These are phyloP conservation scores for Tetracentron sinense DNA, from an alignment of 164 flowering plant species.

Conservation along the genomic window DNA sequence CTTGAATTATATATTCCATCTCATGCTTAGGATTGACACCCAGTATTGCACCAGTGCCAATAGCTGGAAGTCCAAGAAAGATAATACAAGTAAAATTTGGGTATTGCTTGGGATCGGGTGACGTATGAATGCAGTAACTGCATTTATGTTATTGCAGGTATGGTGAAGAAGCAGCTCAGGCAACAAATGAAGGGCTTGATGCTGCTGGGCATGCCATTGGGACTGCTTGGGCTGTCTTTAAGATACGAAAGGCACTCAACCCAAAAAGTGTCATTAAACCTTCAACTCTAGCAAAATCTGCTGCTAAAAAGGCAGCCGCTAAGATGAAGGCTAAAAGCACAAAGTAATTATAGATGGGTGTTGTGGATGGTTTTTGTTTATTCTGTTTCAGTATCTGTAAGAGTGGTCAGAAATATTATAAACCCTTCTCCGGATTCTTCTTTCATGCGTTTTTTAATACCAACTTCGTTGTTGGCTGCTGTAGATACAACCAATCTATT, in stretches of 20 bases:
- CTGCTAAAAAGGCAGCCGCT: slow-evolving; percentile 38
- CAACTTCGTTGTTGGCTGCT: no score
- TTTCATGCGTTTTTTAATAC: not conserved
- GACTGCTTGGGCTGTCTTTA: slow-evolving; percentile 87
- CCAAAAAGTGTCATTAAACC: slow-evolving; percentile 71
- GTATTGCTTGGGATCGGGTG: not conserved
- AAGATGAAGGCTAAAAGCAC: slow-evolving; percentile 28
- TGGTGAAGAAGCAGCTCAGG: slow-evolving; percentile 75
- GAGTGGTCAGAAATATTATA: not conserved
- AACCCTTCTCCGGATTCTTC: not conserved
- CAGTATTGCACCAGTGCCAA: not conserved
- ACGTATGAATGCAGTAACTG: not conserved
- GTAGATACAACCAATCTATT: no score
- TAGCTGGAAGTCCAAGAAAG: no score
- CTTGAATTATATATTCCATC: no score
- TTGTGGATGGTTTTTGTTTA: not conserved
- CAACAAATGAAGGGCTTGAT: slow-evolving; percentile 63
- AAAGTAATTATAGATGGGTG: slow-evolving; percentile 5
- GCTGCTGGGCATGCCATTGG: slow-evolving; percentile 93
- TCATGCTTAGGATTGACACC: no score
- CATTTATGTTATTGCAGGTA: slow-evolving; percentile 36
- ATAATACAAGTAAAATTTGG: not conserved
- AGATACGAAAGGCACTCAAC: slow-evolving; percentile 73
- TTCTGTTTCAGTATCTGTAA: no score
- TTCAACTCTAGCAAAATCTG: slow-evolving; percentile 56